Evolutionary conservation across 805 yeast species (phyloP), one percentile per base, ranked within the genome.

Genomic region (Tetrapisispora iriomotensis): DNA sequence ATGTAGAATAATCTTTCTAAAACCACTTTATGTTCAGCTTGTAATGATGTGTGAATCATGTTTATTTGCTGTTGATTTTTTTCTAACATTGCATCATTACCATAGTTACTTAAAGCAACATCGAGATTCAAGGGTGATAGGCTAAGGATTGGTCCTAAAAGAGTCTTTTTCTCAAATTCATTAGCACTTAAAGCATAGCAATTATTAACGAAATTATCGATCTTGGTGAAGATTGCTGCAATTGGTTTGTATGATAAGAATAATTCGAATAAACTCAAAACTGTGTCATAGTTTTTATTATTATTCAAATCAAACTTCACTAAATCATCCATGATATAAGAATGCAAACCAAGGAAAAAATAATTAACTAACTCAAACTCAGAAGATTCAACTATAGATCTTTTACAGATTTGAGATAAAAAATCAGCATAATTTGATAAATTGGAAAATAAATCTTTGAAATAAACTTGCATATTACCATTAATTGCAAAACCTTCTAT

Each of bases 71-170:
- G 51, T 31, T 64, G 66, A 1, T 71, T 58, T 13, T 54, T 48
- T 29, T 56, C 60, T 38, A 51, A 40, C 19, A 31, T 21, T 13
- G 19, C 18, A 34, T 44, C 43, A 23, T 57, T 56, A n/a, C 59
- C 60, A 35, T 65, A 69, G 46, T 78, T 77, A 43, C 71, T 74
- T 14, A 64, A 50, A 0, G 69, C 57, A 0, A 76, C 72, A n/a
- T 68, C 60, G 3, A 71, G 68, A 34, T 74, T 69, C 34, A 87
- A 62, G 0, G 96, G 95, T 0, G 95, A 83, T 18, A 86, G 61
- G 41, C 79, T 67, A 39, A 85, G 70, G 23, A 86, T 66, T 7
- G 94, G 82, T 2, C 96, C 97, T 39, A 90, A 62, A 14, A 84
- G 59, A 0, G 95, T 75, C 19, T 67, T 65, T 13, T 64, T 62